Base-by-base conservation (phyloP, 2,329 filamentous ascomycete species). In the Neofusicoccum laricinum region DNA sequence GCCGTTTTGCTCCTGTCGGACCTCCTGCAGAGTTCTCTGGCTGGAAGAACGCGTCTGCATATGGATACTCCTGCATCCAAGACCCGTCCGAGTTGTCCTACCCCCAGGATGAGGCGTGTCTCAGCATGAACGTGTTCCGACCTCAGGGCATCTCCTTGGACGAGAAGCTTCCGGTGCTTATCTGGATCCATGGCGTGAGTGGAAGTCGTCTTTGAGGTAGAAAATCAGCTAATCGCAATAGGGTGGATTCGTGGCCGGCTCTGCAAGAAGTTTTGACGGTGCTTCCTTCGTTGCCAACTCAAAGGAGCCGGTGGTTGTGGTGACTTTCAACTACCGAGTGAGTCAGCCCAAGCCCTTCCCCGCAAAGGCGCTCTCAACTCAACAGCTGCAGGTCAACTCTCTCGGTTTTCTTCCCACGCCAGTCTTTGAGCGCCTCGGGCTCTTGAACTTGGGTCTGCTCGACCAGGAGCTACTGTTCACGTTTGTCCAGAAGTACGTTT, bases 381-480 rank as follows among this genome's bases (percentile, higher is more conserved):
- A 59, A 14, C 15, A 2, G 2, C 8, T 15, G 2, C 45, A 61
- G 58, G 19, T 61, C 58, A 61, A 61, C 34, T 72, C 74, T 12
- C 64, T 77, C 6, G 75, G 74, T 10, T 75, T 68, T 41, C 64
- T 77, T 8, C 75, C 75, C 5, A 71, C 69, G 43, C 69, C 70
- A 50, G 68, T 76, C 17, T 75, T 76, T 70, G 75, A 17, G 69
- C 49, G 53, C 14, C 34, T 73, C 43, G 73, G 69, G 7, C 65
- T 75, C 21, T 53, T 77, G 65, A 77, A 77, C 46, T 66, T 77
- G 1, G 74, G 73, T 0, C 50, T 77, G 7, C 43, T 50, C 17
- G 82, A 85, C 66, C 82, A 84, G 65, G 72, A 79, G 2, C 68
- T 78, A 4, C 81, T 81, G 0, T 69, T 82, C 34, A 73, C 82